These are phyloP conservation scores for Peronospora destructor DNA, from an alignment of 352 stramenopile species.

Conservation along the genomic window DNA sequence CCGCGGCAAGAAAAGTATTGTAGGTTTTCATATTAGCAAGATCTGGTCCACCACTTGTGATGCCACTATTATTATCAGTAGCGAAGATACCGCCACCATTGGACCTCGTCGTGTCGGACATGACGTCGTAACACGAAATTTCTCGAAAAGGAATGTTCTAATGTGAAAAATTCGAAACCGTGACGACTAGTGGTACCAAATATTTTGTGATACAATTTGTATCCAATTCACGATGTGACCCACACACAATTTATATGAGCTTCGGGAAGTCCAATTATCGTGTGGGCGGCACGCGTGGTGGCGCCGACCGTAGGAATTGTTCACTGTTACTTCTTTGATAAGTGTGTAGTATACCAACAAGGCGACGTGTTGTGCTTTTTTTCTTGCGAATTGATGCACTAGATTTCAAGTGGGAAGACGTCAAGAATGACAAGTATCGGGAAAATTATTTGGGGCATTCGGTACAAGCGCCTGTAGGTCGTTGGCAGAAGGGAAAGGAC, in stretches of 20 bases:
- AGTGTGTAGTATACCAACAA: neutral
- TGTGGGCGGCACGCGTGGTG: slow-evolving; percentile 76
- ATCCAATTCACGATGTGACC: neutral
- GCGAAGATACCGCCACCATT: slow-evolving; percentile 24
- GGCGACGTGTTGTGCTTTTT: neutral
- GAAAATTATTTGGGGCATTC: slow-evolving; percentile 90
- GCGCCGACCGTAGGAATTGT: slow-evolving; percentile 61
- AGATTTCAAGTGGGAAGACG: slow-evolving; percentile 92
- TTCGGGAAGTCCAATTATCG: slow-evolving; percentile 85
- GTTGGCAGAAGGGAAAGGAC: slow-evolving; percentile 87
- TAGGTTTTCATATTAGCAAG: slow-evolving; percentile 49
- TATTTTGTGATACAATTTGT: slow-evolving; percentile 4
- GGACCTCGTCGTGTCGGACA: slow-evolving; percentile 35
- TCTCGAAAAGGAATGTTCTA: slow-evolving; percentile 11
- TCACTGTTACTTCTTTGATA: neutral
- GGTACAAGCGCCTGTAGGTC: slow-evolving; percentile 78
- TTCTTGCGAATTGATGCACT: slow-evolving; percentile 1
- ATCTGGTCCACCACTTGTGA: slow-evolving; percentile 26
- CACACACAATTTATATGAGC: slow-evolving; percentile 38
- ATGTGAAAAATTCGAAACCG: slow-evolving; percentile 12
- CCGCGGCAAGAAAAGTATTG: slow-evolving; percentile 55
- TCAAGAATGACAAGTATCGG: slow-evolving; percentile 90
- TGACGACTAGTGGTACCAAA: slow-evolving; percentile 2
- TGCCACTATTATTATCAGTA: slow-evolving; percentile 17
- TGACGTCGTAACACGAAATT: slow-evolving; percentile 14